Base-by-base conservation (phyloP, 1,284 basidiomycete genomes). In the Moesziomyces globuligerus region DNA sequence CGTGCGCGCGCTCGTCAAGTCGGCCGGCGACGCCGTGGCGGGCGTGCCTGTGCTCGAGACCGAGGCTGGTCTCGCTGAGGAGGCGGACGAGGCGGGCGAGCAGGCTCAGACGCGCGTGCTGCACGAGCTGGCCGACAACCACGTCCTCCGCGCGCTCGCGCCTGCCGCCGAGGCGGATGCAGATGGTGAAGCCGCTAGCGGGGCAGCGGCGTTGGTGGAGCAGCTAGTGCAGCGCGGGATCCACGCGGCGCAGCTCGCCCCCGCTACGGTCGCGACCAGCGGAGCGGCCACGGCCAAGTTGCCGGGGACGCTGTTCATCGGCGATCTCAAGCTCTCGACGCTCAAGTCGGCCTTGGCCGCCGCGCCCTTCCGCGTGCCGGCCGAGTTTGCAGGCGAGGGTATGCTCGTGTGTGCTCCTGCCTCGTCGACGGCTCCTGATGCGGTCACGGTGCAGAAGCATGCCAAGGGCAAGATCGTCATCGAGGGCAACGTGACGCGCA, bases 371-470 rank as follows among this genome's bases (percentile, higher is more conserved):
- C 50, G 76, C 1, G 69, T 81, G n/a, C 62, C 74, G 6, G 68
- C 80, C n/a, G 80, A 82, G 37, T 82, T 82, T 59, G 79, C 76
- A 3, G 80, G 79, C 15, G 74, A 81, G 36, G 80, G 80, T 23
- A 76, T 78, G 72, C 59, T 82, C 9, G 78, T 82, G 10, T 81
- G 80, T 41, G 75, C 70, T 20, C 59, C 73, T 17, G 67, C 65
- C 17, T 48, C 69, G 1, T 52, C 50, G 11, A 53, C 42, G 0
- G 59, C 45, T 6, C 15, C 54, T 1, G 54, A 62, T 17, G 66
- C 79, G 7, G 75, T 80, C 8, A 79, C 72, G 13, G 68, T 81
- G 13, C 58, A 60, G 32, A 78, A 80, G 52, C 57, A 68, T 38
- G 58, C 58, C 17, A 53, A 70, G 18, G 79, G 74, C 6, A 55